phyloP scores from a whole-genome alignment of 2,329 filamentous ascomycete genomes.

The Arthrobotrys megalospora region DNA sequence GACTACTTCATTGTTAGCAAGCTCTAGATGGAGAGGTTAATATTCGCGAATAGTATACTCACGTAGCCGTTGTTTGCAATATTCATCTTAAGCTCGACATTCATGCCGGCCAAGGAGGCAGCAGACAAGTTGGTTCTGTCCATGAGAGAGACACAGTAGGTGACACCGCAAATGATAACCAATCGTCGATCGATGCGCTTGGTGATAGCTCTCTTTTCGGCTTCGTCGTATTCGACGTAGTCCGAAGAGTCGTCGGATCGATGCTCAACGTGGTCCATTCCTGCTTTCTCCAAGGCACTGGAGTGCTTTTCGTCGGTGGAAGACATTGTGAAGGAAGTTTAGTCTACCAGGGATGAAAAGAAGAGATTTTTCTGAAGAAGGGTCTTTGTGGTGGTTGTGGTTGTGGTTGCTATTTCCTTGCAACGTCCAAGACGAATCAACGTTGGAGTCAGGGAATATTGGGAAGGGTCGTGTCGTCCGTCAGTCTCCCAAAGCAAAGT shows the following conservation, averaged over 20 bases:
- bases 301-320: slow-evolving; percentile 44
- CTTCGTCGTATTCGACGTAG: slow-evolving; percentile 62
- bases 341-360: neutral
- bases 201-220: slow-evolving; percentile 79
- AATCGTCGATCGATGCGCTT: slow-evolving; percentile 78
- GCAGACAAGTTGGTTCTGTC: slow-evolving; percentile 83
- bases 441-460: slow-evolving; percentile 40
- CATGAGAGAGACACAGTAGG: slow-evolving; percentile 84
- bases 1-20: slow-evolving; percentile 32
- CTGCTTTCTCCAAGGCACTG: slow-evolving; percentile 44
- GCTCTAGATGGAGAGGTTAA: neutral
- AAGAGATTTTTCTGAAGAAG: slow-evolving; percentile 13
- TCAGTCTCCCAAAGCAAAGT: slow-evolving; percentile 30
- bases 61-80: slow-evolving; percentile 56
- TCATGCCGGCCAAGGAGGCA: slow-evolving; percentile 77
- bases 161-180: slow-evolving; percentile 74
- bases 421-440: slow-evolving; percentile 26
- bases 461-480: slow-evolving; percentile 28
- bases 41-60: slow-evolving; percentile 10
- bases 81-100: slow-evolving; percentile 52
- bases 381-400: slow-evolving; percentile 25
- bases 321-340: slow-evolving; percentile 44
- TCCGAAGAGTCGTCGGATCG: slow-evolving; percentile 51
- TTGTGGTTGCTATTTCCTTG: slow-evolving; percentile 22
- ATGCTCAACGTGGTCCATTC: slow-evolving; percentile 53